Percentiles rank a stretch among this genome's conserved stretches.
phyloP scores from a whole-genome alignment of 768 basidiomycete genomes.

The Tulasnella sp. region DNA sequence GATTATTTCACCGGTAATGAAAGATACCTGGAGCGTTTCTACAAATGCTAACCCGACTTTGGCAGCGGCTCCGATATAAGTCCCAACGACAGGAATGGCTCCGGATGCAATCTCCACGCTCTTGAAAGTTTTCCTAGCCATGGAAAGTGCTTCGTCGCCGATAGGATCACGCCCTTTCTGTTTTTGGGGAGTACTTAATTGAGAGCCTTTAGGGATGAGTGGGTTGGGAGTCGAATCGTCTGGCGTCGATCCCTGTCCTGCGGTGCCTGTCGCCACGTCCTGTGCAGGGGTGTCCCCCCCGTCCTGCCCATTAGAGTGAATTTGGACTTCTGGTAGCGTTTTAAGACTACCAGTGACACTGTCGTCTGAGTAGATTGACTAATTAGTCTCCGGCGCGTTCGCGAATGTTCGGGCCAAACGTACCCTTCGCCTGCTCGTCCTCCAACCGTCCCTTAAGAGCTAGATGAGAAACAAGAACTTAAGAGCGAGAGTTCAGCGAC shows the following conservation, averaged over 20 bases:
- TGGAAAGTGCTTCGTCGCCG: background rate
- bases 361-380: no score
- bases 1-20: background rate
- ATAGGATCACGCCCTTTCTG: background rate
- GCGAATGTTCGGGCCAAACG: background rate
- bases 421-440: background rate
- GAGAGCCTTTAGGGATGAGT: no score
- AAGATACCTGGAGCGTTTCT: background rate
- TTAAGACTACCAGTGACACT: no score
- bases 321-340: no score
- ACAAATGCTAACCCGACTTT: background rate
- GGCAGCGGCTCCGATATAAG: background rate
- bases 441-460: background rate
- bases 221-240: background rate
- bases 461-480: background rate
- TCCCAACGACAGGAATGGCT: background rate
- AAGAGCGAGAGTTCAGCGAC: background rate
- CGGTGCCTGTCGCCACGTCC: no score
- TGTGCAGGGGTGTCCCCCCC: background rate
- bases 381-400: no score
- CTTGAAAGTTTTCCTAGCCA: background rate
- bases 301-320: background rate
- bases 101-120: background rate
- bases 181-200: background rate
- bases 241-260: no score